Conservation (phyloP, 2,329 filamentous ascomycete genomes). For the Monosporascus sp. region DNA sequence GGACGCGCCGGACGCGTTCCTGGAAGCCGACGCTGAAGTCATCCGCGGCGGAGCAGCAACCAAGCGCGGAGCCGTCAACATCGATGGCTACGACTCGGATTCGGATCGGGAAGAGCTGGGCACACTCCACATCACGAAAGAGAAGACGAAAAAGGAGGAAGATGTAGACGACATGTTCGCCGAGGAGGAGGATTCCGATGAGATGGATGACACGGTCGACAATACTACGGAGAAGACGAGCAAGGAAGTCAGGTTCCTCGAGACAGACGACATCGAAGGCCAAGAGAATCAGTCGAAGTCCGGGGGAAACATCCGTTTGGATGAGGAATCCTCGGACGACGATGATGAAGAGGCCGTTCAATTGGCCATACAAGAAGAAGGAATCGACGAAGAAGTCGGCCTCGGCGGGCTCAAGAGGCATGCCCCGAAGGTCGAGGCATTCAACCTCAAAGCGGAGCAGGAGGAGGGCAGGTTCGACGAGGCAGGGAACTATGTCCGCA, state of each 20-base stretch:
- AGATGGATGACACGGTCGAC: conserved; percentile 47
- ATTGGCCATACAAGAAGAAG: conserved; percentile 68
- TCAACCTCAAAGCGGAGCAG: conserved; percentile 86
- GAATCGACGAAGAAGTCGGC: conserved; percentile 82
- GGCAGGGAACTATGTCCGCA: conserved; percentile 83
- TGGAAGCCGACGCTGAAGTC: conserved; percentile 90
- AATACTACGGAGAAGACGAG: conserved; percentile 51
- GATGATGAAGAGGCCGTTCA: conserved; percentile 68
- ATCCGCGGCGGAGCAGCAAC: conserved; percentile 74
- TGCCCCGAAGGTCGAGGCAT: conserved; percentile 90
- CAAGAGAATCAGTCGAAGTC: conserved; percentile 69
- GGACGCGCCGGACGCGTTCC: conserved; percentile 52
- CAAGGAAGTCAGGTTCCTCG: conserved; percentile 57
- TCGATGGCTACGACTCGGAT: conserved; percentile 95
- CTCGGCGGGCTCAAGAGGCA: conserved; percentile 87
- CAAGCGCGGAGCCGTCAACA: conserved; percentile 90
- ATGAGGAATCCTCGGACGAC: conserved; percentile 46
- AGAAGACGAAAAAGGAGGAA: conserved; percentile 37
- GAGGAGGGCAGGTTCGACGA: conserved; percentile 93
- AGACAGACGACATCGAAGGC: conserved; percentile 65
- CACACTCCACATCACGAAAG: conserved; percentile 16
- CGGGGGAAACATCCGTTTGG: conserved; percentile 64
- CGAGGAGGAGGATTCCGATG: conserved; percentile 51
- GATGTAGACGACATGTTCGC: conserved; percentile 86
- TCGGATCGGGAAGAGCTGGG: conserved; percentile 69